Evolutionary conservation across 306 rosid species (phyloP), one percentile per base, ranked within the genome.

Genomic region (Nissolia schottii): DNA sequence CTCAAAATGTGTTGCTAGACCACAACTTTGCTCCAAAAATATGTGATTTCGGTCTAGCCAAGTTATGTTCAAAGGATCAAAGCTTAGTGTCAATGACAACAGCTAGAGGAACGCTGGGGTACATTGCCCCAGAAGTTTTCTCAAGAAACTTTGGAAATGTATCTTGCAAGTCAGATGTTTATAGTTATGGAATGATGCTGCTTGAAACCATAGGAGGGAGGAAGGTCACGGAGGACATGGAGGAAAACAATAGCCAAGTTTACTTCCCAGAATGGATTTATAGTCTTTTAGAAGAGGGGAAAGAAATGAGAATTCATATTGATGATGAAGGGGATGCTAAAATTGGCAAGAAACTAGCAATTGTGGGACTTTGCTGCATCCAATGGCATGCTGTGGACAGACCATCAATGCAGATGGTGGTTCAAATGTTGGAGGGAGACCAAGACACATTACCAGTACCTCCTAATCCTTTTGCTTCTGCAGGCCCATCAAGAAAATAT

Each of bases 101-200:
- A 1, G 82, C 78, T 0, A 81, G 81, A 66, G 86, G 88, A 12
- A 81, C 88, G 2, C 1, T 75, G 6, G 88, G 88, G 2, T 84
- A 84, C 60, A 84, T 81, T 27, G 84, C 85, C n/a, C 84, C 81
- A 0, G 88, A 81, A 66, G 85, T 84, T 37, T 67, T 84, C 8
- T 81, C 73, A 4, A 19, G 82, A 3, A 81, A 81, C 64, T 85
- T 81, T 41, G 80, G 86, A 2, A 75, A 53, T 0, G 84, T 71
- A 10, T 75, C 73, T 3, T 34, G 48, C 64, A 78, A 85, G 11
- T 54, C 82, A 0, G 84, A 81, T 38, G 62, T 75, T 4, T 81
- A 78, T 20, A 78, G 84, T 24, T 84, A 69, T 54, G 83, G 83
- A 4, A 81, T 81, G 71, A 10, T 81, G 38, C 15, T 80, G 57